Percentiles rank a stretch among this genome's conserved stretches.
Evolutionary conservation across 202 grass and related monocot genomes (phyloP).

Genomic region (Zizania palustris): DNA sequence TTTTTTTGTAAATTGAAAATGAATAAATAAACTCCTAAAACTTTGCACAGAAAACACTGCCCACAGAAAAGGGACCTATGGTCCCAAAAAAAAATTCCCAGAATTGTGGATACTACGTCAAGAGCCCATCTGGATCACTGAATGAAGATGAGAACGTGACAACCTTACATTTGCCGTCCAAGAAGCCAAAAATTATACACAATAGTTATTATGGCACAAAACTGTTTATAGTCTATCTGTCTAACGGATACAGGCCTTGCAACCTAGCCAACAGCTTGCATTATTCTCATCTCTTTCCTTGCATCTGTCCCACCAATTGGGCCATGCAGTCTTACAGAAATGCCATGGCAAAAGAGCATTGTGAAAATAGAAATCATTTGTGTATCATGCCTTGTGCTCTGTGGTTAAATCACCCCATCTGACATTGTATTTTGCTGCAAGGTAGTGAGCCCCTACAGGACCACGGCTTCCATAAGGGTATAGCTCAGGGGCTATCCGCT

Average conservation of each 20-base stretch:
- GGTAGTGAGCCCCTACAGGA: constrained; percentile 89
- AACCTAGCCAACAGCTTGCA: background rate
- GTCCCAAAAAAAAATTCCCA: too few relatives aligned
- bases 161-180: background rate
- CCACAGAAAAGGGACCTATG: too few relatives aligned
- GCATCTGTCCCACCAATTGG: constrained; percentile 13
- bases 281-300: constrained; percentile 40
- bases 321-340: constrained; percentile 7
- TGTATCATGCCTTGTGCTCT: constrained; percentile 47
- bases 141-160: background rate
- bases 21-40: too few relatives aligned
- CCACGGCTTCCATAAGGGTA: constrained; percentile 93
- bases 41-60: too few relatives aligned
- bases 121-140: background rate
- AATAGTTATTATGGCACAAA: background rate
- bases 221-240: background rate
- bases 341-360: background rate
- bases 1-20: too few relatives aligned
- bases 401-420: constrained; percentile 82
- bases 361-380: background rate
- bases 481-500: constrained; percentile 67
- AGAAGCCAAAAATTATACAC: background rate
- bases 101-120: background rate
- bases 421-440: constrained; percentile 89
- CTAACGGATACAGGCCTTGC: background rate